A percentile compares a stretch with the other conserved stretches of the same genome.
Conservation (phyloP, 1,139 yeast genomes). For the Protomyces inouyei region DNA sequence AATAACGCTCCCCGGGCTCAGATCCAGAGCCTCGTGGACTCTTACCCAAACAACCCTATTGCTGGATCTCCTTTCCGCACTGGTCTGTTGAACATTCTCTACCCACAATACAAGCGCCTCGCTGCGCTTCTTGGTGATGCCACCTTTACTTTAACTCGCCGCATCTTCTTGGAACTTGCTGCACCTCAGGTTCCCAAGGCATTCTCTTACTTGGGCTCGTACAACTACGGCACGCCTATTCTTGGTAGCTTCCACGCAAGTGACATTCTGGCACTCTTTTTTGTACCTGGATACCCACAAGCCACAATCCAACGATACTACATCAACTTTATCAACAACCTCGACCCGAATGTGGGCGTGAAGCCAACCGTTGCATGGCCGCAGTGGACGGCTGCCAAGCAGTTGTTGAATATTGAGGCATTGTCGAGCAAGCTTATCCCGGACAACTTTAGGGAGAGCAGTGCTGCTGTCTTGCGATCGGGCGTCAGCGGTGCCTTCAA, state of each 20-base stretch:
- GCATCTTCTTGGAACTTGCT: neutral
- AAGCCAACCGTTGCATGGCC: neutral
- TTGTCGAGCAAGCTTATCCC: neutral
- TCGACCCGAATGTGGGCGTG: neutral
- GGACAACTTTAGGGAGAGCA: neutral
- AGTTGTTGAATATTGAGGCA: neutral
- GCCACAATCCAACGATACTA: neutral
- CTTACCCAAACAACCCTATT: neutral
- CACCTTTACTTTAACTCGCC: neutral
- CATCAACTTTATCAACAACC: neutral
- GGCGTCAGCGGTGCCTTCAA: neutral
- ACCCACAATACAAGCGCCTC: constrained; percentile 1
- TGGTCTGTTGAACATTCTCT: neutral
- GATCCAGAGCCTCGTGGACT: neutral
- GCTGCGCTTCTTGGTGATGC: constrained; percentile 1
- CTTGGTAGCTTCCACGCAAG: neutral
- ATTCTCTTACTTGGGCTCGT: neutral
- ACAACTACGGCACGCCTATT: neutral
- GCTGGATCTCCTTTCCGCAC: neutral
- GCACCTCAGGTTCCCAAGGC: neutral
- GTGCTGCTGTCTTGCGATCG: neutral
- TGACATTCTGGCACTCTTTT: neutral
- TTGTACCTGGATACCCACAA: neutral
- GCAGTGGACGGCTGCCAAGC: neutral
- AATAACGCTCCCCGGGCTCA: neutral